Evolutionary conservation across 495 filamentous ascomycete genomes (phyloP), one percentile per base, ranked within the genome.

Genomic region (Aspergillus cristatus): DNA sequence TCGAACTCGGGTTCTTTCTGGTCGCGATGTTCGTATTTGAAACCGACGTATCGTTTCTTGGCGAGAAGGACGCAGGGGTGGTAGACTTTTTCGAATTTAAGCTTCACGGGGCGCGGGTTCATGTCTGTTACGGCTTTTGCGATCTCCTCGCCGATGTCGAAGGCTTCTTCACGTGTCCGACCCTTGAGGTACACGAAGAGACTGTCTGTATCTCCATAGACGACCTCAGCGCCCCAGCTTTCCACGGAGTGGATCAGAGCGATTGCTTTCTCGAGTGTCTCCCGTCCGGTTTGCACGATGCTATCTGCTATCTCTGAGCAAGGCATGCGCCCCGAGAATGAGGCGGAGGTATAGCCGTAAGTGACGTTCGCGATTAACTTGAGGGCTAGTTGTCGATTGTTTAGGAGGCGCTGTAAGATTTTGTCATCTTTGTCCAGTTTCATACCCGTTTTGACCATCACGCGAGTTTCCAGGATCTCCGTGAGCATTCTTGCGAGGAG

Each of bases 71-170:
- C 78, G 50, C 89, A 96, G 0, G 91, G 93, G 36, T 87, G 80
- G 57, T 98, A 98, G 10, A 98, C 91, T 50, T 98, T 98, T 60
- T 98, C 93, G 51, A 98, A 96, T 54, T 96, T 95, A 41, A 98
- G 79, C 60, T 95, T 97, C 37, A 98, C 67, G 0, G 91, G 91
- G 7, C 84, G 75, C 7, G 91, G 91, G 56, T 97, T 98, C 64
- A 83, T 82, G 35, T 86, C 68, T 0, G 93, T 98, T 40, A 98
- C 76, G 29, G 78, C 76, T 51, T 84, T 73, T n/a, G 89, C 82
- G 40, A 98, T 97, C 52, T 96, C 90, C 48, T 85, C 74, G 11
- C 91, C 93, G 26, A 97, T 90, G 41, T 81, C 74, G 57, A 97
- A 97, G 3, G 91, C 91, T 57, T 96, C 77, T 14, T 84, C 82